Evolutionary conservation across 2,329 filamentous ascomycete genomes (phyloP).

Genomic region (Neospermospora avenae): DNA sequence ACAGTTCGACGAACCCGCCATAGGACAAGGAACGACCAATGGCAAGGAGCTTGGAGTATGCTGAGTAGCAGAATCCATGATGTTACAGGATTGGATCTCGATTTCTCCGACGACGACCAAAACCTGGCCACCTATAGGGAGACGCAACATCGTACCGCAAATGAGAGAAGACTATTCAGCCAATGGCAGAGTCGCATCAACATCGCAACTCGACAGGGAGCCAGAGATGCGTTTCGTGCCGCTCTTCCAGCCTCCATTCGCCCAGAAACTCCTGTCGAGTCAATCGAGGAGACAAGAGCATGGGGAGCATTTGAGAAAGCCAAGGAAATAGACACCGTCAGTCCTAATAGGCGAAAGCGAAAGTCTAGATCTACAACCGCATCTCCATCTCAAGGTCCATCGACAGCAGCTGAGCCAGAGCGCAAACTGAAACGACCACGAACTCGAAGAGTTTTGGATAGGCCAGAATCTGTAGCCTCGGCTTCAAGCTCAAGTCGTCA

Average conservation of each 20-base stretch:
- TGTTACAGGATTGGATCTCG: constrained; percentile 70
- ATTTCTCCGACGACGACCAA: constrained; percentile 75
- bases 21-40: constrained; percentile 72
- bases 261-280: constrained; percentile 60
- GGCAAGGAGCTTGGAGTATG: constrained; percentile 81
- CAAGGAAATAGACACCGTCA: constrained; percentile 59
- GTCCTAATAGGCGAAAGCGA: constrained; percentile 63
- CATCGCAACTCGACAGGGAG: constrained; percentile 77
- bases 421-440: constrained; percentile 85
- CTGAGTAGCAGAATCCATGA: constrained; percentile 62
- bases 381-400: constrained; percentile 61
- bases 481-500: constrained; percentile 35
- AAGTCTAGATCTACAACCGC: constrained; percentile 67
- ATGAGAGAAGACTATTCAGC: constrained; percentile 55
- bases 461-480: constrained; percentile 40
- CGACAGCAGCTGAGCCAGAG: constrained; percentile 63
- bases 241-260: constrained; percentile 62
- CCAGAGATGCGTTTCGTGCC: constrained; percentile 66
- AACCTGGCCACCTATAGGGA: constrained; percentile 49
- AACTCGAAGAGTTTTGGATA: constrained; percentile 63
- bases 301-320: constrained; percentile 92
- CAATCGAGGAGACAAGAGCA: constrained; percentile 72
- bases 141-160: constrained; percentile 47
- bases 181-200: constrained; percentile 82
- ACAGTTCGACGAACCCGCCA: constrained; percentile 53